Percentiles rank a stretch among this genome's conserved stretches.
Evolutionary conservation across 805 yeast genomes (phyloP).

Genomic region (Candida rishiriensis): DNA sequence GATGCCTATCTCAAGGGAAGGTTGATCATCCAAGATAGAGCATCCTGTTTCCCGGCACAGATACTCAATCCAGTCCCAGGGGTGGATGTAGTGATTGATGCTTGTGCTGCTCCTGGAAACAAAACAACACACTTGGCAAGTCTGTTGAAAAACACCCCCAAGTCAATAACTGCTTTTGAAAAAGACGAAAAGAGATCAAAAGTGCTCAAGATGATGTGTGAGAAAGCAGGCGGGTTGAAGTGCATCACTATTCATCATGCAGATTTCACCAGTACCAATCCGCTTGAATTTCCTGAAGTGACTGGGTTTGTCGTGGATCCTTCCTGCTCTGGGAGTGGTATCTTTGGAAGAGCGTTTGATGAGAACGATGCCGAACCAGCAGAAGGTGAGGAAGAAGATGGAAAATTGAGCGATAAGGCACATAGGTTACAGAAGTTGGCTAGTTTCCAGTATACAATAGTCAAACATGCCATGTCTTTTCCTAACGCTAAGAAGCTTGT

Average conservation of each 20-base stretch:
- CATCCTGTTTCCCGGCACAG: conserved; percentile 93
- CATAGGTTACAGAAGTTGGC: conserved; percentile 70
- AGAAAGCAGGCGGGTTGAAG: conserved; percentile 60
- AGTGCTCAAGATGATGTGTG: conserved; percentile 71
- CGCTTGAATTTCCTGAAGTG: conserved; percentile 56
- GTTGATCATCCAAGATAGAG: conserved; percentile 90
- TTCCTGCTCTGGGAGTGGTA: conserved; percentile 96
- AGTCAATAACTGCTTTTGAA: conserved; percentile 78
- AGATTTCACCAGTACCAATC: conserved; percentile 62
- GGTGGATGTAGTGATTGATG: conserved; percentile 65
- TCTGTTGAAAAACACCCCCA: conserved; percentile 36
- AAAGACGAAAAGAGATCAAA: conserved; percentile 71
- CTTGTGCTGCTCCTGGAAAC: conserved; percentile 98
- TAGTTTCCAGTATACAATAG: conserved; percentile 81
- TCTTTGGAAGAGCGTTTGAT: conserved; percentile 80
- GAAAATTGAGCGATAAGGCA: not conserved
- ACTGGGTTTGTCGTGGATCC: conserved; percentile 92
- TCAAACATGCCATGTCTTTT: conserved; percentile 81
- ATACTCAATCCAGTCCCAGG: conserved; percentile 63
- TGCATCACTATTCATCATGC: conserved; percentile 40
- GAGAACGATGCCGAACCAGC: conserved; percentile 45
- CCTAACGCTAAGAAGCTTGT: conserved; percentile 76
- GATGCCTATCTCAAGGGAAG: conserved; percentile 69
- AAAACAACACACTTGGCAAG: conserved; percentile 93
- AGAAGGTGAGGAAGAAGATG: conserved; percentile 34